Conservation (phyloP, 2,329 filamentous ascomycete species). For the Alternaria atra region DNA sequence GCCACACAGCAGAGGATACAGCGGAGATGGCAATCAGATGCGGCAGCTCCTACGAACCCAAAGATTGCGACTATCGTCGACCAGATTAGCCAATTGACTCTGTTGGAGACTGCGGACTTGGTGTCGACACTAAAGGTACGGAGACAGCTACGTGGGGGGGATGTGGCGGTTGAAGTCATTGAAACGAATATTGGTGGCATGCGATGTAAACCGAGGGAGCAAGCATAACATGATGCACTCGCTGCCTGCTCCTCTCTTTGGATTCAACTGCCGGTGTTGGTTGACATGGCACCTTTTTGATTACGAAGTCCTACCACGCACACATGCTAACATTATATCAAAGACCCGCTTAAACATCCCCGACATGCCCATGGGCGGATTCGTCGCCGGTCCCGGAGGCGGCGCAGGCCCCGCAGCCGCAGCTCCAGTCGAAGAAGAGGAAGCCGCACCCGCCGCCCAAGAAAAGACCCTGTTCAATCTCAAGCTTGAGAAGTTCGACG, state of each 20-base stretch:
- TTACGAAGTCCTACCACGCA: background rate
- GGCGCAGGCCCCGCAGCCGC: constrained; percentile 68
- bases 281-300: no score
- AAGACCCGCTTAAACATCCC: constrained; percentile 96
- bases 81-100: constrained; percentile 97
- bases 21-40: constrained; percentile 88
- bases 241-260: no score
- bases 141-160: background rate
- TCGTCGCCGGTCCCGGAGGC: constrained; percentile 68
- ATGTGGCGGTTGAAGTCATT: background rate
- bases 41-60: constrained; percentile 72
- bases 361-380: constrained; percentile 93
- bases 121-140: constrained; percentile 92
- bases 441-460: constrained; percentile 85
- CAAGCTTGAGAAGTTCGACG: constrained; percentile 90
- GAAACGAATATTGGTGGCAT: background rate
- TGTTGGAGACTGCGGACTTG: constrained; percentile 96
- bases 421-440: constrained; percentile 76
- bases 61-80: constrained; percentile 97
- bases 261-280: no score
- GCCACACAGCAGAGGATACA: constrained; percentile 53
- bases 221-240: background rate
- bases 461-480: constrained; percentile 98
- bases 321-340: constrained; percentile 10
- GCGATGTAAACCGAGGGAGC: background rate